Evolutionary conservation across 208 protist species (phyloP).

Genomic region (Leishmania guyanensis): DNA sequence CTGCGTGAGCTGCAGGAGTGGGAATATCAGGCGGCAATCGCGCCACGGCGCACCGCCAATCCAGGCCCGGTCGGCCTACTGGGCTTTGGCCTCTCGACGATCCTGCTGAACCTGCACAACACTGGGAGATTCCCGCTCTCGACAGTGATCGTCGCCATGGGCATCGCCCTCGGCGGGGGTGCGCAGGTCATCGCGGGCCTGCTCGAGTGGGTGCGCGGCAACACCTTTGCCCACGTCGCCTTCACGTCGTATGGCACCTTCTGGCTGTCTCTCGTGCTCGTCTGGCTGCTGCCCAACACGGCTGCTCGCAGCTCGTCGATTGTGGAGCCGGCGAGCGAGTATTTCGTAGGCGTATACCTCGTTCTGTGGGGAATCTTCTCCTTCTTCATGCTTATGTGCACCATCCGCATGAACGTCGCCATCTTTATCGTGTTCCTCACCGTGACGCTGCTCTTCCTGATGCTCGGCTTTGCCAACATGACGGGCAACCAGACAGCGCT

Average conservation of each 20-base stretch:
- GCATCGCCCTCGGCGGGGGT: slow-evolving; percentile 52
- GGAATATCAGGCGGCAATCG: background rate
- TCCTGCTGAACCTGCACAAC: slow-evolving; percentile 63
- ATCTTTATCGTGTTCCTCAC: slow-evolving; percentile 37
- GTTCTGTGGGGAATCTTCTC: slow-evolving; percentile 32
- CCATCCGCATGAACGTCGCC: slow-evolving; percentile 29
- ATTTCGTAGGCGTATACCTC: slow-evolving; percentile 27
- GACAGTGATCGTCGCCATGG: slow-evolving; percentile 40
- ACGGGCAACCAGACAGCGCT: slow-evolving; percentile 15
- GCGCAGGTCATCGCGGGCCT: slow-evolving; percentile 63
- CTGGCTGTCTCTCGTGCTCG: slow-evolving; percentile 49
- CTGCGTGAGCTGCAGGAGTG: slow-evolving; percentile 10
- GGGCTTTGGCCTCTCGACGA: slow-evolving; percentile 64
- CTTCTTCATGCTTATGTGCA: slow-evolving; percentile 35
- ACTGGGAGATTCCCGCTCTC: slow-evolving; percentile 40
- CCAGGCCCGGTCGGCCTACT: slow-evolving; percentile 43
- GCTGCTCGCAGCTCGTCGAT: background rate
- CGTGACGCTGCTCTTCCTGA: slow-evolving; percentile 32
- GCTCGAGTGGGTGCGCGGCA: slow-evolving; percentile 49
- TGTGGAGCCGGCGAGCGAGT: slow-evolving; percentile 10
- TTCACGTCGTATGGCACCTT: slow-evolving; percentile 56
- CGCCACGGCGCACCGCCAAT: slow-evolving; percentile 22
- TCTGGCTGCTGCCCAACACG: slow-evolving; percentile 46
- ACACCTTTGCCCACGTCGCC: slow-evolving; percentile 56
- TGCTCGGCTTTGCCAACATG: slow-evolving; percentile 26